Percentiles rank a stretch among this genome's conserved stretches.
These are phyloP conservation scores for Hysterangium stoloniferum DNA, from an alignment of 768 basidiomycete species.

Conservation along the genomic window DNA sequence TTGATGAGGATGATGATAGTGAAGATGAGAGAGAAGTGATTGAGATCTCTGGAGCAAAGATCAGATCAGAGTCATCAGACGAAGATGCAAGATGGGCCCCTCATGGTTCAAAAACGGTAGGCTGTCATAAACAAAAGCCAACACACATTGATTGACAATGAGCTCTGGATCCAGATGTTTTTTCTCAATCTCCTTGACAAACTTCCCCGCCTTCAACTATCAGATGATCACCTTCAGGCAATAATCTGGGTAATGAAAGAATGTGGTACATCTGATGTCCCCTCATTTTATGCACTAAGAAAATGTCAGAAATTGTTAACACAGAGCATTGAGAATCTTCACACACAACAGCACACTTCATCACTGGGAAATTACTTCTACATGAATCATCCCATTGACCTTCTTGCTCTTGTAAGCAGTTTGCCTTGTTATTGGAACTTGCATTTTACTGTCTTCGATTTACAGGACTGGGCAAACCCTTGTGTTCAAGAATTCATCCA, in stretches of 20 bases:
- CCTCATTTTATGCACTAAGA: slow-evolving; percentile 1
- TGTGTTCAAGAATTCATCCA: neutral
- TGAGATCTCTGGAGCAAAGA: too few species aligned
- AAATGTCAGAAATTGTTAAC: neutral
- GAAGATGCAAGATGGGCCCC: too few species aligned
- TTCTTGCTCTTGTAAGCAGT: neutral
- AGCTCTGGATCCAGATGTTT: neutral
- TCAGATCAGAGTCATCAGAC: too few species aligned
- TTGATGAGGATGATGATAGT: too few species aligned
- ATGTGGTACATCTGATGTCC: neutral
- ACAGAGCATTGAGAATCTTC: neutral
- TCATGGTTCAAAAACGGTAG: too few species aligned
- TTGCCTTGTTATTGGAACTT: neutral
- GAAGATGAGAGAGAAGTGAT: too few species aligned
- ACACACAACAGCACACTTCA: neutral
- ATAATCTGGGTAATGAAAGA: slow-evolving; percentile 7
- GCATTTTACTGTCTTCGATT: neutral
- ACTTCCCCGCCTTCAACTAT: slow-evolving; percentile 2
- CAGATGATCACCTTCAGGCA: neutral
- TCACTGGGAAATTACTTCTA: neutral
- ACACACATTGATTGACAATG: too few species aligned
- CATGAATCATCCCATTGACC: neutral
- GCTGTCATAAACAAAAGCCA: too few species aligned
- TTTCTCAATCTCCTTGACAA: neutral
- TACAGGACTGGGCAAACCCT: slow-evolving; percentile 6